Evolutionary conservation across 306 rosid genomes (phyloP).

Genomic region (Parietaria judaica): DNA sequence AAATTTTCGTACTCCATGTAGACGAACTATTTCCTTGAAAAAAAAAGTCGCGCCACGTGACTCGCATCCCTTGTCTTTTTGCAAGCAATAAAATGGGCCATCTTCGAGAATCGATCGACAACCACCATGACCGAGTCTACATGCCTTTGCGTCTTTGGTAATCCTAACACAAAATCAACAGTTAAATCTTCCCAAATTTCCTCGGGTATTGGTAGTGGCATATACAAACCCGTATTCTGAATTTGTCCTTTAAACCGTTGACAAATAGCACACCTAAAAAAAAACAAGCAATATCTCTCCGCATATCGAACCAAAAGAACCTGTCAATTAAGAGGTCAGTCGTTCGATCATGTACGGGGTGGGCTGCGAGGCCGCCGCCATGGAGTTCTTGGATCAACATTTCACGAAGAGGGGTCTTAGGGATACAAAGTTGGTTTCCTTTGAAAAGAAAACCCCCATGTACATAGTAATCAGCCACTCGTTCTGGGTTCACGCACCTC

Average conservation of each 20-base stretch:
- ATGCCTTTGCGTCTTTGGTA: neutral
- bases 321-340: neutral
- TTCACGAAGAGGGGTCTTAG: neutral
- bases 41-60: neutral
- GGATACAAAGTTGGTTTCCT: neutral
- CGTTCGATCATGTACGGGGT: neutral
- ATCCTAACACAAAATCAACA: slow-evolving; percentile 6
- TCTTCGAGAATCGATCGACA: slow-evolving; percentile 4
- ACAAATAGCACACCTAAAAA: neutral
- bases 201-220: neutral
- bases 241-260: neutral
- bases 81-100: slow-evolving; percentile 4
- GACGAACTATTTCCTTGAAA: neutral
- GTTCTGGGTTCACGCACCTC: neutral
- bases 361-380: neutral
- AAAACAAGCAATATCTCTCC: neutral
- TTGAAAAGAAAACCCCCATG: neutral
- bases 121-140: neutral
- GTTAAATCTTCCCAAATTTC: neutral
- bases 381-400: neutral
- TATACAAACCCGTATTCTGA: neutral
- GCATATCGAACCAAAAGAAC: neutral
- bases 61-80: neutral
- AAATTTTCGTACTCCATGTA: neutral
- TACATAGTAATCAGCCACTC: too few relatives aligned